Evolutionary conservation across 208 protist species (phyloP), one percentile per base, ranked within the genome.

Genomic region (Trypanosoma melophagium): DNA sequence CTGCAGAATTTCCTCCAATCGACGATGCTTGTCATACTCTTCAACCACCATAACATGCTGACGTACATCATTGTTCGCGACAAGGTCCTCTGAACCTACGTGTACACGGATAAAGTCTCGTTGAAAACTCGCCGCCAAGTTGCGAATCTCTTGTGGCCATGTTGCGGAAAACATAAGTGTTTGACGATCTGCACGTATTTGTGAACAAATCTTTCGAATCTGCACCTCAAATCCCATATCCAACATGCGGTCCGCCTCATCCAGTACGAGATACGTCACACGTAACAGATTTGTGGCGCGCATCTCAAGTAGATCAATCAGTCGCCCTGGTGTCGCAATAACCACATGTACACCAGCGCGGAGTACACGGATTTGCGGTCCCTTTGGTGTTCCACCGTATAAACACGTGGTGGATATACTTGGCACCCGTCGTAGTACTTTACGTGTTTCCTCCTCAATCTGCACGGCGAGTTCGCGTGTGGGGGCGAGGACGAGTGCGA

Each of bases 171-270:
- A 99, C 86, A 99, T 93, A 9, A 99, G 86, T 35, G 97, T 99
- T 84, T 99, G 98, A 22, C 98, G 69, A 73, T 99, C 95, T 9
- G 92, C 88, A 54, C 97, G 84, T 7, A 98, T 90, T 72, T 98
- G 93, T 17, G 86, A 84, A 65, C 98, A 84, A 47, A 99, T 93
- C 45, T 91, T 87, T n/a, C 78, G 88, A 45, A 99, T 99, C 80
- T 99, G 98, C 14, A 95, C 90, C 74, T 98, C 97, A 76, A 99
- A 99, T 28, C 98, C 98, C 89, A 99, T 97, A 74, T 99, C 98
- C 28, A 99, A 97, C 97, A 99, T 99, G 53, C 98, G 81, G 69
- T 99, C 98, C 8, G 97, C 97, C 80, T 99, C 98, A 71, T 99
- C 98, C 16, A 99, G 78, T 24, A 99, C 98, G 9, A 99, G 85